These are phyloP conservation scores for Chloroidium sp. DNA, from an alignment of 163 green algal species.

Conservation along the genomic window DNA sequence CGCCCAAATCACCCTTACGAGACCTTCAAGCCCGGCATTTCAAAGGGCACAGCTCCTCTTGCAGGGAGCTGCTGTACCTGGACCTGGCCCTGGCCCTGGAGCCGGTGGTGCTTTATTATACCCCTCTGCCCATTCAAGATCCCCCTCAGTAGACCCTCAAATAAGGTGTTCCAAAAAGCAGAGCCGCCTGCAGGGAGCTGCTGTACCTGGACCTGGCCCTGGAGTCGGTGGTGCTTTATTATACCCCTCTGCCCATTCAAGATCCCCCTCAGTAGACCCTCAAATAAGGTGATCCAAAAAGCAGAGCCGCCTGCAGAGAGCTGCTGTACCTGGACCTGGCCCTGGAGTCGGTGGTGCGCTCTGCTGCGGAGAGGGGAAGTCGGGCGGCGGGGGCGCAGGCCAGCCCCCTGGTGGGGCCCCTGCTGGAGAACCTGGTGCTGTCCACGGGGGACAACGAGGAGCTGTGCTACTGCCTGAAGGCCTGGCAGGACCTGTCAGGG, in stretches of 20 bases:
- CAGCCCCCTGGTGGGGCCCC: conserved; percentile 66
- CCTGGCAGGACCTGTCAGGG: conserved; percentile 54
- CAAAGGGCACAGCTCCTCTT: background rate
- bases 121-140: conserved; percentile 6
- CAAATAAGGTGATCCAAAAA: background rate
- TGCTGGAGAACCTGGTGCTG: conserved; percentile 91
- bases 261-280: background rate
- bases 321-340: conserved; percentile 92
- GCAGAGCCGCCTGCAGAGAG: conserved; percentile 41
- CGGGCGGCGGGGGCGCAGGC: conserved; percentile 54
- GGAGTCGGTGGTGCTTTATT: conserved; percentile 64
- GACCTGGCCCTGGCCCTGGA: conserved; percentile 77
- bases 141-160: background rate
- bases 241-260: conserved; percentile 21
- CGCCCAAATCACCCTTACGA: background rate
- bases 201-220: conserved; percentile 92
- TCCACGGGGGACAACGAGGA: conserved; percentile 84
- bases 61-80: conserved; percentile 86
- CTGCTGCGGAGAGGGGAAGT: conserved; percentile 76
- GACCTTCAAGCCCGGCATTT: background rate
- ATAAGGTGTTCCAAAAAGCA: background rate
- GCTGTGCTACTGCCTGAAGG: conserved; percentile 82
- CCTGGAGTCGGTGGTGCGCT: conserved; percentile 70
- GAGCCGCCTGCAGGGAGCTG: conserved; percentile 50
- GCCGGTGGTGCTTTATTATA: conserved; percentile 57